Conservation (phyloP, 345 rosid genomes). For the Rhizophora mangle region DNA sequence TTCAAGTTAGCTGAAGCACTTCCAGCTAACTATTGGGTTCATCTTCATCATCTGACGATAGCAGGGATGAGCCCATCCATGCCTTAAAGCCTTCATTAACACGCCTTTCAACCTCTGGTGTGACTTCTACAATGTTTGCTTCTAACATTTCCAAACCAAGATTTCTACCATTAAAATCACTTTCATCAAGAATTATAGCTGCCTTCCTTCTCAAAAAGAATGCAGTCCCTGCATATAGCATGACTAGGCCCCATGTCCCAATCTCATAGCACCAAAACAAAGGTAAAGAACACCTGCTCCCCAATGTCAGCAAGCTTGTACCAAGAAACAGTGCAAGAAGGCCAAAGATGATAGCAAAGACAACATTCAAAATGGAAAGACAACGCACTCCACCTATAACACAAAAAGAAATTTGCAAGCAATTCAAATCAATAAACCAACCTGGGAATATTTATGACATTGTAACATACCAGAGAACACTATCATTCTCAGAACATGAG, state of each 20-base stretch:
- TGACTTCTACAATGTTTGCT: constrained; percentile 60
- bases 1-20: constrained; percentile 31
- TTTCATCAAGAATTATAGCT: constrained; percentile 63
- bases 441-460: background rate
- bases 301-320: constrained; percentile 84
- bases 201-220: constrained; percentile 71
- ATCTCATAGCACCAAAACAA: constrained; percentile 97
- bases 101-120: constrained; percentile 77
- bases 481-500: background rate
- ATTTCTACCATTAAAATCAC: constrained; percentile 53
- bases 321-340: constrained; percentile 86
- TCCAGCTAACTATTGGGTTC: constrained; percentile 55
- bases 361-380: constrained; percentile 62
- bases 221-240: constrained; percentile 71
- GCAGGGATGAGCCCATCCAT: constrained; percentile 88
- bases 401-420: background rate
- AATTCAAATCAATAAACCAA: background rate
- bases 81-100: constrained; percentile 82
- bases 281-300: constrained; percentile 83
- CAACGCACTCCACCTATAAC: constrained; percentile 83
- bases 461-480: background rate
- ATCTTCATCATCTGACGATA: constrained; percentile 91
- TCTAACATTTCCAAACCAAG: constrained; percentile 87
- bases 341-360: constrained; percentile 70
- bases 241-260: constrained; percentile 74